Conservation (phyloP, 345 rosid genomes). For the Rhodomyrtus tomentosa region DNA sequence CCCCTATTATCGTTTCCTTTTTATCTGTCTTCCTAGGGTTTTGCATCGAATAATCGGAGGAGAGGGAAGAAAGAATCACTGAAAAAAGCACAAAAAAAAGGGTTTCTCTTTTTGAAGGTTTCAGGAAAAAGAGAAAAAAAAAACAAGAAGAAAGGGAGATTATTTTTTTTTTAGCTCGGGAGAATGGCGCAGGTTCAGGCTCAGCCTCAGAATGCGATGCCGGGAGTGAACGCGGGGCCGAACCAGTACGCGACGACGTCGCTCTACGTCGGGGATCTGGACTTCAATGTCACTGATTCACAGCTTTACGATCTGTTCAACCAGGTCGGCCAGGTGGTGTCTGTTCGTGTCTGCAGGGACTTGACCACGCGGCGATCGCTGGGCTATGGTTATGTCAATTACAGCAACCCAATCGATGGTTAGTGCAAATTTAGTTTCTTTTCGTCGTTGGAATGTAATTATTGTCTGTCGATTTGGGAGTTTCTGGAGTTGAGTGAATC, state of each 20-base stretch:
- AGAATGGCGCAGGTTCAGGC: conserved; percentile 54
- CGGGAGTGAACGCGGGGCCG: conserved; percentile 12
- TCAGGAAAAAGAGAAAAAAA: background rate
- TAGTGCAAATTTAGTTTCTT: background rate
- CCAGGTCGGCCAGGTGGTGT: conserved; percentile 74
- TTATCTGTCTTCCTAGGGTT: conserved; percentile 8
- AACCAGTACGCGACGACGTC: conserved; percentile 60
- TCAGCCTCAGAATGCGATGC: conserved; percentile 21
- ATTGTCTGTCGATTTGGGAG: background rate
- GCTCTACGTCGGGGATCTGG: conserved; percentile 93
- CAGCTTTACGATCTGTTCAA: conserved; percentile 78
- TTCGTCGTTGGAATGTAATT: background rate
- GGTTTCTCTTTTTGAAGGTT: background rate
- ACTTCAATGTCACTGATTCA: conserved; percentile 56
- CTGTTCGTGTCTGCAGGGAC: conserved; percentile 80
- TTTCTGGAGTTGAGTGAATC: background rate
- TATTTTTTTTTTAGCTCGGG: background rate
- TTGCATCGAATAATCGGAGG: conserved; percentile 46
- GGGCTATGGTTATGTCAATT: conserved; percentile 88
- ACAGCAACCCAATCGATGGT: conserved; percentile 69
- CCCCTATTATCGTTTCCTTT: background rate
- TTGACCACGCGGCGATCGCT: conserved; percentile 68
- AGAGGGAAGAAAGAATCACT: conserved; percentile 42
- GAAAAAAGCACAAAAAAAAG: background rate
- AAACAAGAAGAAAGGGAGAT: background rate